Percentiles rank a stretch among this genome's conserved stretches.
These are phyloP conservation scores for Phytophthora quininea DNA, from an alignment of 352 stramenopile genomes.

Conservation along the genomic window DNA sequence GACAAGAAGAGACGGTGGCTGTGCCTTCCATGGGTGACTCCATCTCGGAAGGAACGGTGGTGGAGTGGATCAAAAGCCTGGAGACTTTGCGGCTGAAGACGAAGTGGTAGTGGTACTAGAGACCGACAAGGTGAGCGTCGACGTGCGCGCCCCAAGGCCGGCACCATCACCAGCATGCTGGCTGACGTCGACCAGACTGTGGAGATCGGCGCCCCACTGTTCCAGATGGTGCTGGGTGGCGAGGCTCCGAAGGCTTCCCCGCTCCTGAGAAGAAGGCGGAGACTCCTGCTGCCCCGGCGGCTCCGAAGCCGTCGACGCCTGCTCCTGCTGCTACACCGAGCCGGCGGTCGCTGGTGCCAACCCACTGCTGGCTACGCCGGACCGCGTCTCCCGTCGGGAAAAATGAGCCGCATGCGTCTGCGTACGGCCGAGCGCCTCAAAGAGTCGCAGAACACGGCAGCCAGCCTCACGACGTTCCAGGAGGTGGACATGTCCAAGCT, in stretches of 20 bases:
- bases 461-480: constrained; percentile 99
- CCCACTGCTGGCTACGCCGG: constrained; percentile 54
- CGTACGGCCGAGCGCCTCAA: constrained; percentile 97
- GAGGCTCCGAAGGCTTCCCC: background rate
- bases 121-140: constrained; percentile 96
- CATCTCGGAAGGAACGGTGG: constrained; percentile 97
- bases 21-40: constrained; percentile 92
- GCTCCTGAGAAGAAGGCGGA: too few species aligned
- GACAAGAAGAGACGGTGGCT: constrained; percentile 57
- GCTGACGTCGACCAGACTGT: constrained; percentile 96
- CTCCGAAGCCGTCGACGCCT: constrained; percentile 16
- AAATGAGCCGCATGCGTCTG: constrained; percentile 99
- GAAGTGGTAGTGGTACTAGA: constrained; percentile 97
- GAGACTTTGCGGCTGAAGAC: constrained; percentile 92
- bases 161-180: constrained; percentile 91
- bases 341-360: constrained; percentile 35
- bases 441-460: constrained; percentile 98
- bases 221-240: constrained; percentile 87
- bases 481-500: constrained; percentile 98
- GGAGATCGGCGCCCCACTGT: constrained; percentile 92
- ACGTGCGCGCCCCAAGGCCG: constrained; percentile 88
- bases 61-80: constrained; percentile 93
- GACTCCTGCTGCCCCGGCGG: constrained; percentile 23
- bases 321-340: constrained; percentile 25
- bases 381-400: constrained; percentile 78